phyloP scores from a whole-genome alignment of 1,284 basidiomycete genomes.

The Phlebopus sp. region DNA sequence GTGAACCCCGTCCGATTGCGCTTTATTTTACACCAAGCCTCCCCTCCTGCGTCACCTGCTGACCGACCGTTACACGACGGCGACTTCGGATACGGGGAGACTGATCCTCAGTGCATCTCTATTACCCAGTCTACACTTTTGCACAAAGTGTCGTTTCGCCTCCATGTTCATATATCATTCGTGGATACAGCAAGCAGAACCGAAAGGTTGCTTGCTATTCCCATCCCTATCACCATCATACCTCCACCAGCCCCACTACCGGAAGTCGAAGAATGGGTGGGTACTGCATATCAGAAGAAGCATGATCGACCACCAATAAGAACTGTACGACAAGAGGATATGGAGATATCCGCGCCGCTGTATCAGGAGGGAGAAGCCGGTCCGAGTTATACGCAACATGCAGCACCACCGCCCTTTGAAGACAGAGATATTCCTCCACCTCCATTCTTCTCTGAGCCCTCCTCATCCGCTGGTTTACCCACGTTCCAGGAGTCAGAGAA shows the following conservation, averaged over 20 bases:
- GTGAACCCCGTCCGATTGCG: constrained; percentile 64
- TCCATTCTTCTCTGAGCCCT: constrained; percentile 65
- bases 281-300: constrained; percentile 77
- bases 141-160: constrained; percentile 65
- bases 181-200: constrained; percentile 63
- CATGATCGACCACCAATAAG: constrained; percentile 72
- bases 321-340: constrained; percentile 66
- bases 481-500: constrained; percentile 77
- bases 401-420: constrained; percentile 78
- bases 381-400: constrained; percentile 58
- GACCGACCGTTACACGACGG: constrained; percentile 40
- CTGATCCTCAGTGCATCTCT: constrained; percentile 62
- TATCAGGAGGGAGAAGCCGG: constrained; percentile 69
- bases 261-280: constrained; percentile 65
- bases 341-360: constrained; percentile 54
- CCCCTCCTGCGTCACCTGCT: constrained; percentile 51
- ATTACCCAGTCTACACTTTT: constrained; percentile 74
- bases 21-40: constrained; percentile 64
- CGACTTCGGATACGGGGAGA: constrained; percentile 47
- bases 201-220: constrained; percentile 57
- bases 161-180: constrained; percentile 67
- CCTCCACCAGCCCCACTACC: constrained; percentile 72
- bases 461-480: constrained; percentile 59
- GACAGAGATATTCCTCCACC: constrained; percentile 73
- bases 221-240: constrained; percentile 66